These are phyloP conservation scores for Melampsora americana DNA, from an alignment of 1,284 basidiomycete genomes.

Conservation along the genomic window DNA sequence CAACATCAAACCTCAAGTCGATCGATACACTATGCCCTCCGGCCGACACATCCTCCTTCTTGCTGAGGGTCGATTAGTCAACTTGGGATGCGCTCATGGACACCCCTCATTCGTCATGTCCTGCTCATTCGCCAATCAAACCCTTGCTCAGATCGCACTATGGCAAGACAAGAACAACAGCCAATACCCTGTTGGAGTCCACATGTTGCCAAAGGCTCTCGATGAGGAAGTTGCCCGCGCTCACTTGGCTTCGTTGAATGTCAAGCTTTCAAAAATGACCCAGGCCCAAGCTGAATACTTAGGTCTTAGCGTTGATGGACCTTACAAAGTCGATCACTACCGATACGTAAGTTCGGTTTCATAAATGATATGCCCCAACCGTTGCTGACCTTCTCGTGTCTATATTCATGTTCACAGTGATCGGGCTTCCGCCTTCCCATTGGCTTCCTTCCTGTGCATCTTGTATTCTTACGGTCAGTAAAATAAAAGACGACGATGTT, in stretches of 20 bases:
- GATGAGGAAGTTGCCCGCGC: conserved; percentile 98
- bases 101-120: conserved; percentile 88
- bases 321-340: conserved; percentile 67
- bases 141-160: conserved; percentile 95
- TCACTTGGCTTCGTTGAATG: conserved; percentile 83
- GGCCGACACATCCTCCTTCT: conserved; percentile 96
- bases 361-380: neutral
- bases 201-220: conserved; percentile 91
- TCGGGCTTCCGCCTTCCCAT: neutral
- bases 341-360: conserved; percentile 48
- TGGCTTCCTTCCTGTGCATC: neutral
- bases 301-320: conserved; percentile 80
- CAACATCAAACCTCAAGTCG: conserved; percentile 99
- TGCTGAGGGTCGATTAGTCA: conserved; percentile 97
- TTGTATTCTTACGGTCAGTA: neutral
- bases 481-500: neutral
- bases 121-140: conserved; percentile 98
- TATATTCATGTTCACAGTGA: neutral
- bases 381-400: conserved; percentile 45
- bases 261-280: conserved; percentile 84
- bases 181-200: conserved; percentile 76
- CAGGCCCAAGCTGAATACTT: conserved; percentile 82
- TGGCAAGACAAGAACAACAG: conserved; percentile 80
- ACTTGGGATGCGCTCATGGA: conserved; percentile 69
- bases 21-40: conserved; percentile 86